Evolutionary conservation across 1,139 yeast genomes (phyloP).

Genomic region (Yamadazyma dushanensis): DNA sequence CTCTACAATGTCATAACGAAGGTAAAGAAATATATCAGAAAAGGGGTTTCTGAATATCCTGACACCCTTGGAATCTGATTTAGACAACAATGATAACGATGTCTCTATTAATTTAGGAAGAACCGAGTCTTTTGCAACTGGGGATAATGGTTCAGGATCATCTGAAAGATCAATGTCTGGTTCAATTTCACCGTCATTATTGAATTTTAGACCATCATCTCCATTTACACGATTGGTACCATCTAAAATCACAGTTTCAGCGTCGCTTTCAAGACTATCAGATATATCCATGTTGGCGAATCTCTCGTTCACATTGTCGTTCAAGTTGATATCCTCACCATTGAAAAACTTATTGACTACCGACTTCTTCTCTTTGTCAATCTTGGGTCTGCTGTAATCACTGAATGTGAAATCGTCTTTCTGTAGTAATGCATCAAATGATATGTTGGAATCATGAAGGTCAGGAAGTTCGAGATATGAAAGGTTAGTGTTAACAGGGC

Average conservation of each 20-base stretch:
- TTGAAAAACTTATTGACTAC: constrained; percentile 12
- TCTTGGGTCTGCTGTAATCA: constrained; percentile 10
- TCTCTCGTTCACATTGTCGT: constrained; percentile 6
- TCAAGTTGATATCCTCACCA: constrained; percentile 3
- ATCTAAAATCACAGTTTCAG: constrained; percentile 26
- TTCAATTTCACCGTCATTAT: constrained; percentile 8
- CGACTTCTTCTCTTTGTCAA: constrained; percentile 5
- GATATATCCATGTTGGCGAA: constrained; percentile 8
- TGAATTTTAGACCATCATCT: constrained; percentile 13
- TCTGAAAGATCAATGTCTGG: constrained; percentile 8
- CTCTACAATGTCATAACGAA: constrained; percentile 7
- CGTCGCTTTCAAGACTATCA: constrained; percentile 22
- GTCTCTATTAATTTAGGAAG: constrained; percentile 1
- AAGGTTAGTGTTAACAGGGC: constrained; percentile 26
- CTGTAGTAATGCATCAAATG: constrained; percentile 21
- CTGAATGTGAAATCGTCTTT: constrained; percentile 16
- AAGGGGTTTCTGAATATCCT: constrained; percentile 12
- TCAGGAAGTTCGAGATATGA: constrained; percentile 18
- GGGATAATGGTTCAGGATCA: not conserved
- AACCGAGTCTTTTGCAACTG: not conserved
- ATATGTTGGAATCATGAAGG: constrained; percentile 13
- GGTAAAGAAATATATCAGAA: constrained; percentile 7
- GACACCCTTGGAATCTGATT: constrained; percentile 1
- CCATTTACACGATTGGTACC: constrained; percentile 19
- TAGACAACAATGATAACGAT: not conserved